phyloP scores from a whole-genome alignment of 371 early-diverging fungal genomes.

The Apophysomyces variabilis region DNA sequence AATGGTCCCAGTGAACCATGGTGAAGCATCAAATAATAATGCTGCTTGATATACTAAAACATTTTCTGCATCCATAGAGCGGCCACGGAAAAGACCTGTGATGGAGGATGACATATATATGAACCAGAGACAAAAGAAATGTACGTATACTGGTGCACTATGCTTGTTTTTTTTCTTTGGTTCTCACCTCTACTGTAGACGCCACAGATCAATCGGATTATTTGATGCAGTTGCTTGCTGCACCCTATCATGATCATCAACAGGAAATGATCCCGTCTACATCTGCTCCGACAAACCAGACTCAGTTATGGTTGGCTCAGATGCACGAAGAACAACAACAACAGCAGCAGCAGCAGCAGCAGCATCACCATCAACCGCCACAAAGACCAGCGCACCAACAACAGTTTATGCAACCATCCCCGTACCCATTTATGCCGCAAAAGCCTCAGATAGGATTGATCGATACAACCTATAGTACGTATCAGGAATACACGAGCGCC shows the following conservation, averaged over 20 bases:
- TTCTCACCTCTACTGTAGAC: background rate
- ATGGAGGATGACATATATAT: background rate
- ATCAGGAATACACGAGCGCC: background rate
- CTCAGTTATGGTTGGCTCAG: background rate
- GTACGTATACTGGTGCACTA: background rate
- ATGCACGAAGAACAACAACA: conserved; percentile 16
- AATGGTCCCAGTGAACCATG: background rate
- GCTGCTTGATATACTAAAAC: background rate
- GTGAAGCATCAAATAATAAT: background rate
- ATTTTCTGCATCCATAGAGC: background rate
- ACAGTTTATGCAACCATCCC: conserved; percentile 7
- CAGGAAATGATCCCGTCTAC: background rate
- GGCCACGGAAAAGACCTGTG: background rate
- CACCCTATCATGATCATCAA: conserved; percentile 14
- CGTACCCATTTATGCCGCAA: conserved; percentile 14
- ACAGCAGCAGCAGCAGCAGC: conserved; percentile 6
- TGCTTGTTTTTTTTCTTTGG: background rate
- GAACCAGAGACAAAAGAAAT: conserved; percentile 2
- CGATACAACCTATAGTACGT: background rate
- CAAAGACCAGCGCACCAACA: conserved; percentile 12
- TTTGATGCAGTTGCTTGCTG: conserved; percentile 17
- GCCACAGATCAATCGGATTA: conserved; percentile 14
- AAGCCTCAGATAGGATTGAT: background rate
- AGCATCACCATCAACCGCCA: conserved; percentile 14
- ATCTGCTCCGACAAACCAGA: background rate